Evolutionary conservation across 768 basidiomycete species (phyloP), one percentile per base, ranked within the genome.

Genomic region (Mycena leptocephala): DNA sequence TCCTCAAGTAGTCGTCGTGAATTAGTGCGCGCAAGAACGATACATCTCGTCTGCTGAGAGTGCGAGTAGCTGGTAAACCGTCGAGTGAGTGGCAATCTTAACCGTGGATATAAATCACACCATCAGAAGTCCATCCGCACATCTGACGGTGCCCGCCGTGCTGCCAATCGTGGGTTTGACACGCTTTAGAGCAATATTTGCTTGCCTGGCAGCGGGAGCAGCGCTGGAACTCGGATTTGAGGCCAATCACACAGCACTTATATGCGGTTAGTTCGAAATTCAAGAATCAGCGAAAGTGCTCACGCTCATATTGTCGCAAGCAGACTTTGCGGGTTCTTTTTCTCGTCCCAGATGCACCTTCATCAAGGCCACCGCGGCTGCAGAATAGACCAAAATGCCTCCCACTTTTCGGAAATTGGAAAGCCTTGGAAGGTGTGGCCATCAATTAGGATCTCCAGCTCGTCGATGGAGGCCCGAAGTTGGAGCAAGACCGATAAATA

Each of bases 101-200:
- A 51, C 11, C 5, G 8, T 2, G 13, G 10, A 55, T 55, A 55
- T 26, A 28, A 55, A 5, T 55, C 53, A 24, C 53, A 51, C 48
- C 48, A 53, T 20, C 51, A 35, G 11, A 55, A 10, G 22, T 32
- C 7, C n/a, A 33, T 11, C 26, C 2, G 37, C 70, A 64, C 11
- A 24, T 33, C n/a, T 53, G 30, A 0, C 62, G 61, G 24, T 72
- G 70, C 8, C 70, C 70, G 0, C 51, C 70, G 0, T 22, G 14
- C 26, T 51, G 64, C 70, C 70, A 72, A 20, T 72, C 70, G 8
- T n/a, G 3, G 8, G 26, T 41, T 9, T 72, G 70, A 30, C 70
- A 72, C 32, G 11, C 26, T 2, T 26, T 4, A 8, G 70, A 63
- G 37, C 70, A 72, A 24, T 72, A 72, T 14, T 64, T 39, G 5